Conservation (phyloP, 108 stramenopile species). For the Fragilaria radians region DNA sequence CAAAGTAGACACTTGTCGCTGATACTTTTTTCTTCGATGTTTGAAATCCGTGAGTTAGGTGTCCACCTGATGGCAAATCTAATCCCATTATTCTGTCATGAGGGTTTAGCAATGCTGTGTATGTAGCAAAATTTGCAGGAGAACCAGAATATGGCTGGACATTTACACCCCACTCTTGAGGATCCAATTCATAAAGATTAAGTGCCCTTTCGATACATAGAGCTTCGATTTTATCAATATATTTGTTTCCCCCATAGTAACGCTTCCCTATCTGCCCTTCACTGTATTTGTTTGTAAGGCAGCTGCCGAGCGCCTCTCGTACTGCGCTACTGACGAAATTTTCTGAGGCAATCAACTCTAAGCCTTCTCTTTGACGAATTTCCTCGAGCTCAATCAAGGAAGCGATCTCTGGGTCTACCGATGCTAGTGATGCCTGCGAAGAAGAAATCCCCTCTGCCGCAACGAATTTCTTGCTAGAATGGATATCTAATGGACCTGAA, state of each 20-base stretch:
- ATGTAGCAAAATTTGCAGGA: slow-evolving; percentile 99
- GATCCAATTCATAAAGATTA: slow-evolving; percentile 73
- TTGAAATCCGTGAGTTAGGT: slow-evolving; percentile 98
- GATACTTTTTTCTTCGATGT: slow-evolving; percentile 95
- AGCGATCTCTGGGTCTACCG: slow-evolving; percentile 64
- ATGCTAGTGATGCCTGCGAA: slow-evolving; percentile 9
- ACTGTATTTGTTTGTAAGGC: slow-evolving; percentile 99
- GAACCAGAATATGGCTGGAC: slow-evolving; percentile 95
- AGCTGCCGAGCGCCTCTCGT: slow-evolving; percentile 91
- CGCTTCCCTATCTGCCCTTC: slow-evolving; percentile 96
- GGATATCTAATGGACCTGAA: too few species aligned
- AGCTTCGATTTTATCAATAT: slow-evolving; percentile 94
- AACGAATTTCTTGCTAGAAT: too few species aligned
- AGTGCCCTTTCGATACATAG: slow-evolving; percentile 93
- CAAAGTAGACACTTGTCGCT: slow-evolving; percentile 98
- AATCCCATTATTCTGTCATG: slow-evolving; percentile 99
- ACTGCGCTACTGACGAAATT: slow-evolving; percentile 97
- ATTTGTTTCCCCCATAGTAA: slow-evolving; percentile 98
- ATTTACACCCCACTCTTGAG: slow-evolving; percentile 97
- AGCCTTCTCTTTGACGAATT: slow-evolving; percentile 75
- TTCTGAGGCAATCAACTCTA: slow-evolving; percentile 99
- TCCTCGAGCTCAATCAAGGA: slow-evolving; percentile 74
- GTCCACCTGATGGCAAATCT: slow-evolving; percentile 98
- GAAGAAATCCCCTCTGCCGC: too few species aligned
- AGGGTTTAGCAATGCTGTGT: slow-evolving; percentile 93